These are phyloP conservation scores for Discostella pseudostelligera DNA, from an alignment of 108 stramenopile genomes.

Conservation along the genomic window DNA sequence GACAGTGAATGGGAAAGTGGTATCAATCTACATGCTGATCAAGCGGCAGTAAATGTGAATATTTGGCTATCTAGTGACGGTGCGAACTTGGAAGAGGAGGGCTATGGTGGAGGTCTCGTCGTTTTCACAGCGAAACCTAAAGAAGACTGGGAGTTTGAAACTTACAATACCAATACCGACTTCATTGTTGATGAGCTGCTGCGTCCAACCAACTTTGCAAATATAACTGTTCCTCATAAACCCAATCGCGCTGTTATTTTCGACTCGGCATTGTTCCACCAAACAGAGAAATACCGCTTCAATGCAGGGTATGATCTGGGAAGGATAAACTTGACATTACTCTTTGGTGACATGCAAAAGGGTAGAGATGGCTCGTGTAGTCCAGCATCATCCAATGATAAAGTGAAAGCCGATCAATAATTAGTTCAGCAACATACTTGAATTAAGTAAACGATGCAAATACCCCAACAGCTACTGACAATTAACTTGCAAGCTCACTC, in stretches of 20 bases:
- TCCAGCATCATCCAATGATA: not conserved
- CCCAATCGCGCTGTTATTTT: conserved; percentile 83
- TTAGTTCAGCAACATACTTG: no score
- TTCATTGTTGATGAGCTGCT: conserved; percentile 52
- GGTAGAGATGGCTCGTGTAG: not conserved
- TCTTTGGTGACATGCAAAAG: conserved; percentile 68
- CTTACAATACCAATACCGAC: conserved; percentile 62
- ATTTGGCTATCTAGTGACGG: conserved; percentile 78
- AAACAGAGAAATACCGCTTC: conserved; percentile 68
- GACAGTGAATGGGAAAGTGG: conserved; percentile 58
- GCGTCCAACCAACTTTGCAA: conserved; percentile 58
- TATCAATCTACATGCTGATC: conserved; percentile 77
- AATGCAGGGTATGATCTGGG: conserved; percentile 70
- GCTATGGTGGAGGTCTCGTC: conserved; percentile 62
- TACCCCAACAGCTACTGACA: no score
- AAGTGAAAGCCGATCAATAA: not conserved
- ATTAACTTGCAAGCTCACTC: no score
- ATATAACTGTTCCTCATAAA: conserved; percentile 69
- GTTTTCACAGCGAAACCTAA: conserved; percentile 77
- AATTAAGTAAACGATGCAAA: no score
- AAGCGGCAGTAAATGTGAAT: conserved; percentile 82
- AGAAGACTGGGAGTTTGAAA: conserved; percentile 57
- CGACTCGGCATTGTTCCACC: conserved; percentile 82
- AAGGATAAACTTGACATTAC: conserved; percentile 74
- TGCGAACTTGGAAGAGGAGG: conserved; percentile 63